Evolutionary conservation across 306 rosid genomes (phyloP).

Genomic region (Quercus cerris): DNA sequence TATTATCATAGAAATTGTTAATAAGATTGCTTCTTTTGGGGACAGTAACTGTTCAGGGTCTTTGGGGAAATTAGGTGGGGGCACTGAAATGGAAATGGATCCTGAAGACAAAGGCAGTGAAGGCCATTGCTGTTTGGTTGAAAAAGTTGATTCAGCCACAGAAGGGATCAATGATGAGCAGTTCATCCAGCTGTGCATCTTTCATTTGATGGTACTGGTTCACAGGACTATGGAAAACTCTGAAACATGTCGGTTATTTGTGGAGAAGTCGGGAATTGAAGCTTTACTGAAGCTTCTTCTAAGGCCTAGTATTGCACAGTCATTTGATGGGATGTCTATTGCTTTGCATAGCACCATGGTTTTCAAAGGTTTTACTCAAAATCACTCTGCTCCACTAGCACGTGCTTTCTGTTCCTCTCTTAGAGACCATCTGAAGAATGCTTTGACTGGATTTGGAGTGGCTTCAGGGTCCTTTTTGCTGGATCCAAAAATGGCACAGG

Average conservation of each 20-base stretch:
- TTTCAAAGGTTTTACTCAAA: constrained; percentile 89
- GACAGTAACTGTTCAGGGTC: constrained; percentile 42
- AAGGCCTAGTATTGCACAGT: constrained; percentile 76
- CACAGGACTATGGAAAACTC: constrained; percentile 95
- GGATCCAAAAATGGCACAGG: constrained; percentile 69
- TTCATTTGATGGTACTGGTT: constrained; percentile 89
- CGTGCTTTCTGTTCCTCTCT: constrained; percentile 87
- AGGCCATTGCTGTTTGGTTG: constrained; percentile 44
- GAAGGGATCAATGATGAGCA: constrained; percentile 73
- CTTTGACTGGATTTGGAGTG: constrained; percentile 57
- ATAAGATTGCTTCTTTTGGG: constrained; percentile 65
- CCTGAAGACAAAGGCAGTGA: constrained; percentile 61
- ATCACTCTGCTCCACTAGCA: constrained; percentile 84
- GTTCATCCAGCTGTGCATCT: constrained; percentile 67
- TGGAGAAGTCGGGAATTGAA: constrained; percentile 88
- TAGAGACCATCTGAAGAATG: constrained; percentile 70
- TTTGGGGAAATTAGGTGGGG: constrained; percentile 58
- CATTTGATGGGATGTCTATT: constrained; percentile 93
- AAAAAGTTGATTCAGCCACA: constrained; percentile 47
- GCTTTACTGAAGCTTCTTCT: constrained; percentile 78
- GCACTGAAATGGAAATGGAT: constrained; percentile 85
- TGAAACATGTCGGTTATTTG: constrained; percentile 93
- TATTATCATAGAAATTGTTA: constrained; percentile 76
- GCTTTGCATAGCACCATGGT: constrained; percentile 98
- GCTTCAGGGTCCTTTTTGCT: constrained; percentile 61